These are phyloP conservation scores for Boeremia exigua DNA, from an alignment of 2,329 filamentous ascomycete species.

Conservation along the genomic window DNA sequence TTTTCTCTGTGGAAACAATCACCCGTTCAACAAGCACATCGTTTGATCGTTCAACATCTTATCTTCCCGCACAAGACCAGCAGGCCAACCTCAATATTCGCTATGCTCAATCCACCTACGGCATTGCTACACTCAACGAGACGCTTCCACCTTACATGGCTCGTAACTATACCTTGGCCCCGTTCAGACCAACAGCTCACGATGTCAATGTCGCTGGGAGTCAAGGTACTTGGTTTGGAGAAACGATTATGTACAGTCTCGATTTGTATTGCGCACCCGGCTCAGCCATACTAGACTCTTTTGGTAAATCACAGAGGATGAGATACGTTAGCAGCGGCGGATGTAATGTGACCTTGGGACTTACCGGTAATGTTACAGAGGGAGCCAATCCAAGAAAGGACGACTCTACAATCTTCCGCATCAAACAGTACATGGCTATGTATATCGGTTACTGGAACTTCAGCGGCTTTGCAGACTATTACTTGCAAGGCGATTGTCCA, in stretches of 20 bases:
- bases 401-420: background rate
- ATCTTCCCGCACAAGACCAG: slow-evolving; percentile 42
- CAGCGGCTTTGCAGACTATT: slow-evolving; percentile 43
- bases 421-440: slow-evolving; percentile 37
- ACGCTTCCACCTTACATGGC: slow-evolving; percentile 54
- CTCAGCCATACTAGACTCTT: background rate
- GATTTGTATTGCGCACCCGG: slow-evolving; percentile 14
- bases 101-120: slow-evolving; percentile 56
- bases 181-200: slow-evolving; percentile 47
- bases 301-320: background rate
- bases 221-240: slow-evolving; percentile 1
- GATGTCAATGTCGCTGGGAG: background rate
- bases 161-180: slow-evolving; percentile 50
- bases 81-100: slow-evolving; percentile 35
- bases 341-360: slow-evolving; percentile 20
- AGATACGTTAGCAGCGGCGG: slow-evolving; percentile 25
- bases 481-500: slow-evolving; percentile 40
- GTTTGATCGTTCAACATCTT: slow-evolving; percentile 31
- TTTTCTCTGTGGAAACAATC: slow-evolving; percentile 53
- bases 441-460: slow-evolving; percentile 54
- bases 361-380: slow-evolving; percentile 23
- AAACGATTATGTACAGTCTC: background rate
- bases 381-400: background rate
- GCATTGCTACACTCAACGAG: slow-evolving; percentile 56
- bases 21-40: background rate